These are phyloP conservation scores for Plasmopara viticola DNA, from an alignment of 352 stramenopile species.

Conservation along the genomic window DNA sequence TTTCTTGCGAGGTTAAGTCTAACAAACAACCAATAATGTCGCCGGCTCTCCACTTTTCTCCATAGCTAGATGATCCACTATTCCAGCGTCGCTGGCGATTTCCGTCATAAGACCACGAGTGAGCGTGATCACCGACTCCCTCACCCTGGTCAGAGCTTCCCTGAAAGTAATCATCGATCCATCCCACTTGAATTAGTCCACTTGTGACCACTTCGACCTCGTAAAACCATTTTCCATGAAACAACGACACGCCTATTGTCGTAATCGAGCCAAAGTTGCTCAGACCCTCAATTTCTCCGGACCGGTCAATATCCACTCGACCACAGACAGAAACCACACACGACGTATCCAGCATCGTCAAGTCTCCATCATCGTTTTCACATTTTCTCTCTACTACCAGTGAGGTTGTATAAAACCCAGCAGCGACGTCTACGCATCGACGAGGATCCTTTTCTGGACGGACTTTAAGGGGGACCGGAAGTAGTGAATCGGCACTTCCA, in stretches of 20 bases:
- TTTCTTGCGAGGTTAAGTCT: conserved; percentile 72
- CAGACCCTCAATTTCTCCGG: conserved; percentile 78
- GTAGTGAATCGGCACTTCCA: conserved; percentile 69
- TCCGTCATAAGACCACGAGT: conserved; percentile 92
- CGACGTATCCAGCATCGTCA: conserved; percentile 51
- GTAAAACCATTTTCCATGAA: conserved; percentile 90
- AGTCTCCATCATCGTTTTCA: conserved; percentile 72
- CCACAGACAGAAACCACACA: conserved; percentile 65
- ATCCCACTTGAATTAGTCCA: conserved; percentile 90
- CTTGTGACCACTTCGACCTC: conserved; percentile 88
- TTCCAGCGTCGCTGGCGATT: conserved; percentile 90
- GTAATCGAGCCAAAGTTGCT: conserved; percentile 87
- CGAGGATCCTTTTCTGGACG: conserved; percentile 73
- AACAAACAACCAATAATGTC: conserved; percentile 89
- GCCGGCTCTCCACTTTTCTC: conserved; percentile 86
- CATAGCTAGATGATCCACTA: conserved; percentile 82
- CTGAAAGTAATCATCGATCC: conserved; percentile 89
- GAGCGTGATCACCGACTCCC: conserved; percentile 85
- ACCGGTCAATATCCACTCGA: conserved; percentile 81
- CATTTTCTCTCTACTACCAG: conserved; percentile 80
- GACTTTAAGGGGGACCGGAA: conserved; percentile 78
- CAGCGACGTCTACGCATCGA: conserved; percentile 72
- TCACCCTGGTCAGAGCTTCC: conserved; percentile 88
- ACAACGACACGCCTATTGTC: conserved; percentile 64
- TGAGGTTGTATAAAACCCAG: conserved; percentile 84